These are phyloP conservation scores for Scheffersomyces stipitis DNA, from an alignment of 805 yeast genomes.

Conservation along the genomic window DNA sequence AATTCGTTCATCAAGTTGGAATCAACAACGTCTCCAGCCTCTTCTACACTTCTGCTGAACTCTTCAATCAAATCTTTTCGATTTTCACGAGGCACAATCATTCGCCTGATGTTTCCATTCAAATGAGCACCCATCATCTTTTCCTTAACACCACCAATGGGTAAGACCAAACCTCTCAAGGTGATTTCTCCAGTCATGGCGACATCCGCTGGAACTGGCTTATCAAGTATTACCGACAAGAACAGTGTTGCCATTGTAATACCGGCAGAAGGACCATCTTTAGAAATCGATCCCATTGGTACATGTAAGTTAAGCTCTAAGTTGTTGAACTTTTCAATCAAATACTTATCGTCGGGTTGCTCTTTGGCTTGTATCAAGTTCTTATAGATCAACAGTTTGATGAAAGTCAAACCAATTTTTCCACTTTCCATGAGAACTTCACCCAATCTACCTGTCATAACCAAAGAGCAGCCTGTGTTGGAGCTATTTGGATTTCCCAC, in stretches of 20 bases:
- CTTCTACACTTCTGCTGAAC: conserved; percentile 39
- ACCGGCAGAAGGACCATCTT: conserved; percentile 53
- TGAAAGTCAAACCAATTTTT: conserved; percentile 72
- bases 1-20: conserved; percentile 30
- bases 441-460: conserved; percentile 80
- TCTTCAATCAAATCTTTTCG: conserved; percentile 67
- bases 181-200: conserved; percentile 92
- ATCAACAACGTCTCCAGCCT: conserved; percentile 19
- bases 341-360: conserved; percentile 24
- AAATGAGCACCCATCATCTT: conserved; percentile 78
- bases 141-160: conserved; percentile 81
- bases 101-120: conserved; percentile 53
- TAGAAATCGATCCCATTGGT: conserved; percentile 48
- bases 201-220: conserved; percentile 45
- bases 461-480: conserved; percentile 36
- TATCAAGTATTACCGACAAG: conserved; percentile 42
- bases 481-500: conserved; percentile 21
- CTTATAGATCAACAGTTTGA: conserved; percentile 52
- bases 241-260: conserved; percentile 51
- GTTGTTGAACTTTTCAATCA: conserved; percentile 47
- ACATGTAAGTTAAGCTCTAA: conserved; percentile 58
- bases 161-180: conserved; percentile 71
- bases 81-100: conserved; percentile 71
- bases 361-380: conserved; percentile 31
- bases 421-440: conserved; percentile 80